Conservation (phyloP, 805 yeast genomes). For the Candida sithepensis region DNA sequence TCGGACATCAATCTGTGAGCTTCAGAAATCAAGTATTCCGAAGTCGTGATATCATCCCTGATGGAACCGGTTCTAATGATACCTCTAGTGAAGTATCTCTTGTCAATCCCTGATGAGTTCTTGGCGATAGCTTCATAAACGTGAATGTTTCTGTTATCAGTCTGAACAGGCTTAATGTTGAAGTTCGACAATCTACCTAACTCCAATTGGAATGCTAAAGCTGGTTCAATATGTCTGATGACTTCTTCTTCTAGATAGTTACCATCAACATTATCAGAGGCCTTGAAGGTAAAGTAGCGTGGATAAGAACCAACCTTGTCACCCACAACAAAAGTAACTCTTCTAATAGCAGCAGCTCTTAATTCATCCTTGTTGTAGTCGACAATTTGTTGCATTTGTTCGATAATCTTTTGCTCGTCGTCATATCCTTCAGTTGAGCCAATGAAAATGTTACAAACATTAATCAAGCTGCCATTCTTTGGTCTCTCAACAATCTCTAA, state of each 20-base stretch:
- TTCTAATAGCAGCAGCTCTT: conserved; percentile 71
- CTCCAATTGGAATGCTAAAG: conserved; percentile 95
- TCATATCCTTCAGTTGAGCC: conserved; percentile 70
- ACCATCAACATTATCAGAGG: conserved; percentile 42
- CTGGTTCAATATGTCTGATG: conserved; percentile 97
- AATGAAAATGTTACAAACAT: conserved; percentile 80
- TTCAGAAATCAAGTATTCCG: conserved; percentile 93
- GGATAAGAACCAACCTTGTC: conserved; percentile 85
- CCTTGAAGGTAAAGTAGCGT: conserved; percentile 87
- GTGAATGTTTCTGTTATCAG: conserved; percentile 96
- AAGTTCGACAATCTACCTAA: conserved; percentile 91
- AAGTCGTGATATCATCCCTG: conserved; percentile 86
- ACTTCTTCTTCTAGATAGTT: conserved; percentile 82
- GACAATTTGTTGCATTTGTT: conserved; percentile 59
- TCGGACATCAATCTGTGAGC: conserved; percentile 95
- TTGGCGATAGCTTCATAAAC: conserved; percentile 96
- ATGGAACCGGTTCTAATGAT: conserved; percentile 94
- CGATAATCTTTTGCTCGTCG: conserved; percentile 64
- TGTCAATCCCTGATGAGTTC: conserved; percentile 82
- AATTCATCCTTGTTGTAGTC: conserved; percentile 70
- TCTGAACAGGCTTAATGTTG: conserved; percentile 89
- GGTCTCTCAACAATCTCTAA: conserved; percentile 63
- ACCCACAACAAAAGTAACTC: conserved; percentile 89
- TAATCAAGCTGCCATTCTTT: conserved; percentile 47
- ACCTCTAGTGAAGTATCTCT: conserved; percentile 95